Conservation (phyloP, 2,329 filamentous ascomycete species). For the Metarhizium album region DNA sequence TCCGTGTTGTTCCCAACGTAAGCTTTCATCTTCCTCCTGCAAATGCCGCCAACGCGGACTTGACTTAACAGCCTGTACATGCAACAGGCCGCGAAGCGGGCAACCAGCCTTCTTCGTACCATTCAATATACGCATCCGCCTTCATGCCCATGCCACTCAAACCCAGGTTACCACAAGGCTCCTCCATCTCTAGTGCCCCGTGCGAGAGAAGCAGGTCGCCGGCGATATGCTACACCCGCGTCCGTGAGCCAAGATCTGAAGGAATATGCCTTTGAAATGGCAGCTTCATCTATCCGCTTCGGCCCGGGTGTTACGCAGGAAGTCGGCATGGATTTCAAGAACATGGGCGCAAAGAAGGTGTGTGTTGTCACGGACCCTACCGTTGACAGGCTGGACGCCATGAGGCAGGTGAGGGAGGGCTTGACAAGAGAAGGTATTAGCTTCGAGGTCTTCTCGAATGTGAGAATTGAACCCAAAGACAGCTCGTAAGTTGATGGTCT, state of each 20-base stretch:
- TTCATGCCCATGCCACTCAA: constrained; percentile 84
- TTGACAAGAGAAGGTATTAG: constrained; percentile 67
- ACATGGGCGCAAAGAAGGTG: constrained; percentile 77
- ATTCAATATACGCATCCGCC: constrained; percentile 85
- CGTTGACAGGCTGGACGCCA: constrained; percentile 72
- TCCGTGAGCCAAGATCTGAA: constrained; percentile 49
- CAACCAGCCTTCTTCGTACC: constrained; percentile 68
- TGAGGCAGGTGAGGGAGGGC: constrained; percentile 79
- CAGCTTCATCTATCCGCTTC: constrained; percentile 86
- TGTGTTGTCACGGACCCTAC: constrained; percentile 85
- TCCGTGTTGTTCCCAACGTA: constrained; percentile 25
- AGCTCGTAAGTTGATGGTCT: constrained; percentile 52
- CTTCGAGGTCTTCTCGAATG: constrained; percentile 72
- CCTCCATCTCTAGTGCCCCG: constrained; percentile 45
- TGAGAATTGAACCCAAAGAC: constrained; percentile 87
- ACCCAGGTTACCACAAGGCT: constrained; percentile 66
- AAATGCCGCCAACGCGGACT: not conserved
- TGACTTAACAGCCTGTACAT: not conserved
- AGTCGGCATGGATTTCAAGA: constrained; percentile 95
- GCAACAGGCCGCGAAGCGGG: constrained; percentile 47
- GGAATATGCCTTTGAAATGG: constrained; percentile 99
- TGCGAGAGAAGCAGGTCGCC: constrained; percentile 22
- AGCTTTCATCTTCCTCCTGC: constrained; percentile 6
- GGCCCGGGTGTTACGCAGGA: constrained; percentile 89
- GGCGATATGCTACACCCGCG: constrained; percentile 63